Conservation (phyloP, 345 rosid species). For the Nephelium lappaceum region DNA sequence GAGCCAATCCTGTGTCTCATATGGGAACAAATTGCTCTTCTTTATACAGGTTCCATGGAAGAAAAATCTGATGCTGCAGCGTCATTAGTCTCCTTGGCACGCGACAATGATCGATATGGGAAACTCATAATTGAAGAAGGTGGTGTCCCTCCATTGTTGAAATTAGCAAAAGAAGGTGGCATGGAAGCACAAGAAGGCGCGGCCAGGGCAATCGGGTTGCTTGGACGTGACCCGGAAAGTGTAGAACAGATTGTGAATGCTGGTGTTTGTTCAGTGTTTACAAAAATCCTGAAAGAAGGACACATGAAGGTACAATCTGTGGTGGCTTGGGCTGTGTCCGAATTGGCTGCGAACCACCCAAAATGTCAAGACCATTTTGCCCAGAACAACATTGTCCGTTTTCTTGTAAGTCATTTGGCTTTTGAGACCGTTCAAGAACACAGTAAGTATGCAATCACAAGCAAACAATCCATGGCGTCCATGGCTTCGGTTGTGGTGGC, state of each 20-base stretch:
- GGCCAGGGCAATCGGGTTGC: slow-evolving; percentile 73
- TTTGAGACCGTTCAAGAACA: slow-evolving; percentile 89
- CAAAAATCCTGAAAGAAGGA: slow-evolving; percentile 82
- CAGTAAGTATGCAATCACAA: slow-evolving; percentile 57
- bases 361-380: slow-evolving; percentile 79
- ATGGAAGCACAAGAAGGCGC: slow-evolving; percentile 83
- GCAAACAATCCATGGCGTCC: slow-evolving; percentile 47
- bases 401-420: slow-evolving; percentile 81
- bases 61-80: slow-evolving; percentile 78
- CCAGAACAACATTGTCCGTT: slow-evolving; percentile 67
- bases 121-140: slow-evolving; percentile 87
- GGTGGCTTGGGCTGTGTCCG: slow-evolving; percentile 79
- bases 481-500: slow-evolving; percentile 60
- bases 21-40: slow-evolving; percentile 86
- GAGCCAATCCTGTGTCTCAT: slow-evolving; percentile 84
- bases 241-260: slow-evolving; percentile 79
- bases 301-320: slow-evolving; percentile 72
- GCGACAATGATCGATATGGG: slow-evolving; percentile 77
- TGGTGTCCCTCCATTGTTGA: slow-evolving; percentile 76
- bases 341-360: slow-evolving; percentile 60
- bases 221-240: slow-evolving; percentile 75
- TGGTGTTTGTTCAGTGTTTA: slow-evolving; percentile 72
- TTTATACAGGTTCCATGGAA: slow-evolving; percentile 60
- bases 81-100: slow-evolving; percentile 73
- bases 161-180: slow-evolving; percentile 72